These are phyloP conservation scores for Heliamphora exappendiculata DNA, from an alignment of 148 eudicot genomes.

Conservation along the genomic window DNA sequence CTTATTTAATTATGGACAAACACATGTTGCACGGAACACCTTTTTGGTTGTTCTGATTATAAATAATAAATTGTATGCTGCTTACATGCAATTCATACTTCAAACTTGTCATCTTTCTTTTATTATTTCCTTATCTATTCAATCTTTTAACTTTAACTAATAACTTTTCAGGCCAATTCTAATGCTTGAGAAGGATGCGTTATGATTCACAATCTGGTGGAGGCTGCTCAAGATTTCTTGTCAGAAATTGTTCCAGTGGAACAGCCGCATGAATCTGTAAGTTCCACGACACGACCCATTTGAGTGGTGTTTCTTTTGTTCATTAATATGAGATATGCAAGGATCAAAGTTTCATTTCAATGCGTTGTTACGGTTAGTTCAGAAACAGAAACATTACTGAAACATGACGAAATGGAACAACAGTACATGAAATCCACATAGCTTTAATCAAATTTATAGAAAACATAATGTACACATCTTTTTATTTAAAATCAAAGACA, in stretches of 20 bases:
- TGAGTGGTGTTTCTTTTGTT: not conserved
- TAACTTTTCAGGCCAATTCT: constrained; percentile 66
- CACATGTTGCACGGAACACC: not conserved
- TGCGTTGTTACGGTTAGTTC: not conserved
- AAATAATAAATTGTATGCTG: not conserved
- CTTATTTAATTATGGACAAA: not conserved
- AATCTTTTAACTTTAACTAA: not conserved
- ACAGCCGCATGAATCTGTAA: constrained; percentile 44
- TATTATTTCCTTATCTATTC: not conserved
- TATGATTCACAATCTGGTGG: constrained; percentile 96
- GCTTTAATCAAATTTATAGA: too few relatives aligned
- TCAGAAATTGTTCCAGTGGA: constrained; percentile 72
- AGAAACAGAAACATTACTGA: not conserved
- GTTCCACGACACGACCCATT: not conserved
- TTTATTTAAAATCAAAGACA: too few relatives aligned
- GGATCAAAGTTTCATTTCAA: not conserved
- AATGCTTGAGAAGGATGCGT: constrained; percentile 99
- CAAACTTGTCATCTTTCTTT: not conserved
- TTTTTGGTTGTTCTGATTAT: not conserved
- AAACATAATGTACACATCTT: too few relatives aligned
- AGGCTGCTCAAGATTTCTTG: constrained; percentile 98
- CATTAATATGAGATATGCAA: not conserved
- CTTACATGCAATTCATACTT: constrained; percentile 7
- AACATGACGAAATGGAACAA: not conserved
- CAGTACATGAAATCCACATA: too few relatives aligned